Percentiles rank a stretch among this genome's conserved stretches.
Evolutionary conservation across 371 early-diverging fungal species (phyloP).

Genomic region (Dinochytrium kinnereticum): DNA sequence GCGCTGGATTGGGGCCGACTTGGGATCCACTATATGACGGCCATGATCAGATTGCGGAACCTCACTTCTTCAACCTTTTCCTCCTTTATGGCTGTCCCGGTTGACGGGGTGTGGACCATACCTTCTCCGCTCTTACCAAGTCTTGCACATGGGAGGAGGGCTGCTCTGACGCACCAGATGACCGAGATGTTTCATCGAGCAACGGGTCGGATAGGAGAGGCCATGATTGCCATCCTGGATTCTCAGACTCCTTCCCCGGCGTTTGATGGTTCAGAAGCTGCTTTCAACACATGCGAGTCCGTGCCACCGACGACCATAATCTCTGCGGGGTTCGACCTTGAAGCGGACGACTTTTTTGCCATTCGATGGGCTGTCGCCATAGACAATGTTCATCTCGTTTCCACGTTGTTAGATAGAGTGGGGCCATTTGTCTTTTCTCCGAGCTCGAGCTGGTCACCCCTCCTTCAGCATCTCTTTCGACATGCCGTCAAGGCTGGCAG

Average conservation of each 20-base stretch:
- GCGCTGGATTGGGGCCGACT: not conserved
- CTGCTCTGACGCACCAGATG: not conserved
- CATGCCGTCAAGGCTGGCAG: constrained; percentile 16
- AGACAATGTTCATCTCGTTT: not conserved
- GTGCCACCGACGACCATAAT: not conserved
- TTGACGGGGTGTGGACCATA: not conserved
- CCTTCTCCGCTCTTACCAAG: not conserved
- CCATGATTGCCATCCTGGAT: not conserved
- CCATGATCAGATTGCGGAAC: not conserved
- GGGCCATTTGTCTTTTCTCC: not conserved
- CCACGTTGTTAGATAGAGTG: not conserved
- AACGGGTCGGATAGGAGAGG: not conserved
- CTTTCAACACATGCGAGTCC: not conserved
- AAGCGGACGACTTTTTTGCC: constrained; percentile 16
- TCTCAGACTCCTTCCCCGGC: too few species aligned
- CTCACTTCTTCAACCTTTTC: constrained; percentile 5
- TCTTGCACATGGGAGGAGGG: not conserved
- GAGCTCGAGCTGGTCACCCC: not conserved
- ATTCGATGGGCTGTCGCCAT: constrained; percentile 11
- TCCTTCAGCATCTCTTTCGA: constrained; percentile 18
- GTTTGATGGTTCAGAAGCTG: too few species aligned
- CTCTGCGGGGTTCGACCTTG: not conserved
- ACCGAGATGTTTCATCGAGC: not conserved
- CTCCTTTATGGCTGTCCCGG: not conserved
- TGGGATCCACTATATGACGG: not conserved